A percentile compares a stretch with the other conserved stretches of the same genome.
These are phyloP conservation scores for Lasiodiplodia gonubiensis DNA, from an alignment of 2,329 filamentous ascomycete genomes.

Conservation along the genomic window DNA sequence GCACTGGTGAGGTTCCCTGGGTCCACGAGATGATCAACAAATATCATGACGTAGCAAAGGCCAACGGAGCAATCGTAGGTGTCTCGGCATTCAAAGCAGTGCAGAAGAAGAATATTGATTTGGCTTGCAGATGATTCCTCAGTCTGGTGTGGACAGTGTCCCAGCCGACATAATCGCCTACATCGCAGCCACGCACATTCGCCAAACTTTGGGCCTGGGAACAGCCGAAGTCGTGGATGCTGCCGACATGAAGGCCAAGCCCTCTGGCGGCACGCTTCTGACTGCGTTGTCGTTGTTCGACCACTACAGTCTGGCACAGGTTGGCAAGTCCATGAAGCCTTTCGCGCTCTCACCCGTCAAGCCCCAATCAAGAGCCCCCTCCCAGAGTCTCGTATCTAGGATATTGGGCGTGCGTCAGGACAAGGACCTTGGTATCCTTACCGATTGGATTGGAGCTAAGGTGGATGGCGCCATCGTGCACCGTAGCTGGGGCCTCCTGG, in stretches of 20 bases:
- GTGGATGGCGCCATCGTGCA: slow-evolving; percentile 64
- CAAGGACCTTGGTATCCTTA: slow-evolving; percentile 63
- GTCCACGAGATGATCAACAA: slow-evolving; percentile 66
- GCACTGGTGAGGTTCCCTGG: slow-evolving; percentile 70
- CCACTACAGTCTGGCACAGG: slow-evolving; percentile 52
- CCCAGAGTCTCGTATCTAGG: slow-evolving; percentile 42
- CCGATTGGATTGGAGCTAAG: slow-evolving; percentile 58
- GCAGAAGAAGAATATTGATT: neutral
- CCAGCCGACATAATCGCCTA: slow-evolving; percentile 64
- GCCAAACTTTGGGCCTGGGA: slow-evolving; percentile 56
- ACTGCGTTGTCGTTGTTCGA: slow-evolving; percentile 67
- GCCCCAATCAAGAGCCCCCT: slow-evolving; percentile 43
- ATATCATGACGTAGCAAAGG: slow-evolving; percentile 65
- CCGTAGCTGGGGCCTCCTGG: slow-evolving; percentile 63
- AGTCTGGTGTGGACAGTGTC: slow-evolving; percentile 66
- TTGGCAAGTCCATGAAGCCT: slow-evolving; percentile 56
- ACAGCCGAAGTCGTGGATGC: slow-evolving; percentile 60
- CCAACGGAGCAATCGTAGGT: slow-evolving; percentile 64
- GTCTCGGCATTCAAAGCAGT: neutral
- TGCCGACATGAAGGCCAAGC: slow-evolving; percentile 56
- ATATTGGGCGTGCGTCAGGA: slow-evolving; percentile 60
- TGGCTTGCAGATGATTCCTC: slow-evolving; percentile 60
- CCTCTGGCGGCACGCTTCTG: slow-evolving; percentile 65
- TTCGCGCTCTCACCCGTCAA: slow-evolving; percentile 58
- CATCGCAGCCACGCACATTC: slow-evolving; percentile 59